A percentile compares a stretch with the other conserved stretches of the same genome.
These are phyloP conservation scores for Cymbidium sinense DNA, from an alignment of 106 monocot species.

Conservation along the genomic window DNA sequence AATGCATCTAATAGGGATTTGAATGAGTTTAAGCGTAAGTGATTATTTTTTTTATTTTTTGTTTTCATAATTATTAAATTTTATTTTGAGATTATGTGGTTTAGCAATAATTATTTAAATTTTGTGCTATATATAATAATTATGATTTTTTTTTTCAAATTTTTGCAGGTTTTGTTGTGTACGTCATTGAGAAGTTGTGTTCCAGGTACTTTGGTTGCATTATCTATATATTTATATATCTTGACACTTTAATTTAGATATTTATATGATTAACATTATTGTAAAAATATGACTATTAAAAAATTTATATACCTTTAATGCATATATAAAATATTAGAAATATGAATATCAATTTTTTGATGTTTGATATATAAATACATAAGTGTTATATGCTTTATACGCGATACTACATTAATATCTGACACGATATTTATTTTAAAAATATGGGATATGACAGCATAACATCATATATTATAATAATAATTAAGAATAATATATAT, in stretches of 20 bases:
- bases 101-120: too few species aligned
- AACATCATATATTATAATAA: too few species aligned
- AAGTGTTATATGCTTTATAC: too few species aligned
- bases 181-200: conserved; percentile 60
- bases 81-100: not conserved
- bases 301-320: too few species aligned
- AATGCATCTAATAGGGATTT: conserved; percentile 35
- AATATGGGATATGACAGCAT: too few species aligned
- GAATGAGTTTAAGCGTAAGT: conserved; percentile 61
- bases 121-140: not conserved
- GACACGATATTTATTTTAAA: too few species aligned
- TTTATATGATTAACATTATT: not conserved
- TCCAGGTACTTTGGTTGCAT: conserved; percentile 41
- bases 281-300: too few species aligned
- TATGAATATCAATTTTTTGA: not conserved
- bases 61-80: not conserved
- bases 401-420: too few species aligned
- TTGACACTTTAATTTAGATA: not conserved
- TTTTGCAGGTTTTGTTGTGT: conserved; percentile 48
- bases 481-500: too few species aligned
- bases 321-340: too few species aligned
- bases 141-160: too few species aligned
- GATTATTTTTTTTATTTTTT: not conserved
- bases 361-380: not conserved
- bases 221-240: not conserved